Base-by-base conservation (phyloP, 2,329 filamentous ascomycete species). In the Herpotrichia juniperi region DNA sequence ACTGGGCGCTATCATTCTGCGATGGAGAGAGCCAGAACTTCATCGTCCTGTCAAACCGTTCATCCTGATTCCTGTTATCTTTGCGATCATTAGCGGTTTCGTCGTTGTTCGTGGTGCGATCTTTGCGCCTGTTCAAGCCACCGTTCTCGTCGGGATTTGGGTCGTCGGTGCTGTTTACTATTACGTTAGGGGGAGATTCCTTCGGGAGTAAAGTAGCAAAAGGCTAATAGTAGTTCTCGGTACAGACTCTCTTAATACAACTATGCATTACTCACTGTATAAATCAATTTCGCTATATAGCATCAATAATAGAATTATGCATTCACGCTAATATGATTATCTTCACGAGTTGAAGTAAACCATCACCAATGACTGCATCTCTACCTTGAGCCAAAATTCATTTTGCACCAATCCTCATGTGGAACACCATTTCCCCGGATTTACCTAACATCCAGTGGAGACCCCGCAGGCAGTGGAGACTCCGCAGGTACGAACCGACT, bases 11-110 rank as follows among this genome's bases (percentile, higher is more conserved):
- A 77, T 87, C 5, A 72, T 87, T 7, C 66, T 87, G 40, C 78
- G 85, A 2, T 79, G 78, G 53, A 78, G 80, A 0, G 83, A 87
- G 64, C 85, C 85, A 0, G 68, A 68, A 0, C 70, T 87, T 2
- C 58, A 73, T 0, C 71, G 85, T 1, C 85, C 85, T 0, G 87
- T 87, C 55, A 84, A 83, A 67, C 81, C 84, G 0, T 72, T 77
- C n/a, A 66, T 86, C 0, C 25, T 80, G 2, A 75, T 86, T 8
- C 84, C 85, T 0, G 46, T 79, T 0, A 50, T 82, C 0, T 87
- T 87, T 53, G 77, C 81, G 0, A 24, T 84, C 0, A 85, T 87
- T 3, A 86, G 84, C 57, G 69, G 68, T 1, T 74, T 74, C 40
- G 69, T 74, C 2, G 63, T 73, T 2, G 47, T 72, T 2, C 57